Conservation (phyloP, 1,284 basidiomycete species). For the Sutorius eximius region DNA sequence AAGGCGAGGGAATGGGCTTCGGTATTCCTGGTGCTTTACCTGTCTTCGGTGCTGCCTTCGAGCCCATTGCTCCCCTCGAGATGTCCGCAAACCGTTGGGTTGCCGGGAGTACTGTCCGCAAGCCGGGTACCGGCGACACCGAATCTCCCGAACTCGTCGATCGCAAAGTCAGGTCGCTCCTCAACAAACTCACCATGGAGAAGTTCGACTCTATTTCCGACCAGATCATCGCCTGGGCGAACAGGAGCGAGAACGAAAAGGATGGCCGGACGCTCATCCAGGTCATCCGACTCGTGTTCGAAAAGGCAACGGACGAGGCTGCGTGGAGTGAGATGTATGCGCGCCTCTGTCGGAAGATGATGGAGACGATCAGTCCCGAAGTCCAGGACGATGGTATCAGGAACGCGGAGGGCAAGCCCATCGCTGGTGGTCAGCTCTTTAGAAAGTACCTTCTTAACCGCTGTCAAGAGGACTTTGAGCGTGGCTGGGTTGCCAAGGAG, state of each 20-base stretch:
- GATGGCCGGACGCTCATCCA: slow-evolving; percentile 94
- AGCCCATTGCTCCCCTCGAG: slow-evolving; percentile 77
- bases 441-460: slow-evolving; percentile 90
- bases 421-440: slow-evolving; percentile 91
- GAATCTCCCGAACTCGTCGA: slow-evolving; percentile 85
- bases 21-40: slow-evolving; percentile 14
- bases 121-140: slow-evolving; percentile 40
- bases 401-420: slow-evolving; percentile 77
- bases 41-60: slow-evolving; percentile 35
- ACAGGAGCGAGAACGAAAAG: slow-evolving; percentile 89
- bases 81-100: slow-evolving; percentile 85
- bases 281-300: slow-evolving; percentile 94
- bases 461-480: slow-evolving; percentile 95
- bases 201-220: slow-evolving; percentile 94
- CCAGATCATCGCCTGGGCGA: slow-evolving; percentile 93
- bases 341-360: slow-evolving; percentile 89
- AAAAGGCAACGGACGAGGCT: slow-evolving; percentile 96
- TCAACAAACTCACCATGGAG: slow-evolving; percentile 98
- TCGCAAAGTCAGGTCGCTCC: slow-evolving; percentile 88
- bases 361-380: slow-evolving; percentile 83
- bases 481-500: slow-evolving; percentile 79
- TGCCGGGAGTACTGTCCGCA: slow-evolving; percentile 36
- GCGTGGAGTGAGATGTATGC: slow-evolving; percentile 98
- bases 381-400: slow-evolving; percentile 87
- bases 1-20: slow-evolving; percentile 36